A percentile compares a stretch with the other conserved stretches of the same genome.
These are phyloP conservation scores for Camillea tinctor DNA, from an alignment of 2,329 filamentous ascomycete species.

Conservation along the genomic window DNA sequence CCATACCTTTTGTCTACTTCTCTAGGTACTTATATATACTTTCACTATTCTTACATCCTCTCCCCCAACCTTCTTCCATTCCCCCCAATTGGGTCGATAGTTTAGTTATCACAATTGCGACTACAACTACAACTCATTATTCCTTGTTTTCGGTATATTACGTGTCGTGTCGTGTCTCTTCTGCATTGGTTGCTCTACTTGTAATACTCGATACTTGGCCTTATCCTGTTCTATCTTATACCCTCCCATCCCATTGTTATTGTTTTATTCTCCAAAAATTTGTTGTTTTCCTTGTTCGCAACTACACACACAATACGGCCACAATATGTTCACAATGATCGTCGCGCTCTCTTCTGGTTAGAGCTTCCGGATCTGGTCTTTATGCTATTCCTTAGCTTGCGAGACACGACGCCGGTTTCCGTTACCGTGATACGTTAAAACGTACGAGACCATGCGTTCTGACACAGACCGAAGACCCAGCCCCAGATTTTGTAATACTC, in stretches of 20 bases:
- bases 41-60: too few species aligned
- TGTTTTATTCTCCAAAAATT: slow-evolving; percentile 5
- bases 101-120: slow-evolving; percentile 5
- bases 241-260: background rate
- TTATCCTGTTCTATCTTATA: background rate
- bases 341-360: slow-evolving; percentile 8
- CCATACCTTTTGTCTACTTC: too few species aligned
- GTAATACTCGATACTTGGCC: background rate
- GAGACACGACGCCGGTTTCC: background rate
- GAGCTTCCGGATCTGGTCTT: slow-evolving; percentile 16
- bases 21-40: too few species aligned
- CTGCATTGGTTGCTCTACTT: too few species aligned
- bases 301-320: too few species aligned
- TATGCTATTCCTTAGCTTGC: slow-evolving; percentile 2
- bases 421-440: background rate
- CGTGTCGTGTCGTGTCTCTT: too few species aligned
- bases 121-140: too few species aligned
- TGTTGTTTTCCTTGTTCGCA: background rate
- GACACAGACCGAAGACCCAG: slow-evolving; percentile 5
- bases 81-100: slow-evolving; percentile 12
- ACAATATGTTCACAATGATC: too few species aligned
- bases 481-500: slow-evolving; percentile 9
- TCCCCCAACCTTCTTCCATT: too few species aligned
- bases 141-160: too few species aligned
- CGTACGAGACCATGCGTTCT: slow-evolving; percentile 12